Evolutionary conservation across 192 early-diverging fungal species (phyloP).

Genomic region (Cetraspora pellucida): DNA sequence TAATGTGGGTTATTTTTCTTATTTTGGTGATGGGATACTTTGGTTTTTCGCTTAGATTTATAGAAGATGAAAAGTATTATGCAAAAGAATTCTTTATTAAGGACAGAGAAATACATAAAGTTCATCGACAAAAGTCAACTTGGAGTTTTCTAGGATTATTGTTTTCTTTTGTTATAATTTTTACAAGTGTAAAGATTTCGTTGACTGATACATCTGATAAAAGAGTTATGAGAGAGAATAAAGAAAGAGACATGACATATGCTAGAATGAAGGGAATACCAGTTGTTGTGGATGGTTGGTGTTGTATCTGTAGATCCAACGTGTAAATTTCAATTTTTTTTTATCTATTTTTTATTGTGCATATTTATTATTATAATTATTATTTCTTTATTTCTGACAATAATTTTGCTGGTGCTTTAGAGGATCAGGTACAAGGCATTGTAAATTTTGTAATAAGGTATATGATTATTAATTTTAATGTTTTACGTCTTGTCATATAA

Average conservation of each 20-base stretch:
- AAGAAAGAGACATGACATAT: slow-evolving; percentile 24
- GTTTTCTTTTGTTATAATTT: not conserved
- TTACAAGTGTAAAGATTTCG: slow-evolving; percentile 5
- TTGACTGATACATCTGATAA: slow-evolving; percentile 28
- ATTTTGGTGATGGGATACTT: slow-evolving; percentile 2
- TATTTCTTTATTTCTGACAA: not conserved
- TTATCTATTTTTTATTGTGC: not conserved
- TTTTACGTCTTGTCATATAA: not conserved
- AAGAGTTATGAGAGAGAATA: not conserved
- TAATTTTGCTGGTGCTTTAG: not conserved
- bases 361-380: not conserved
- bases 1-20: slow-evolving; percentile 9
- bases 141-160: slow-evolving; percentile 17
- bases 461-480: not conserved
- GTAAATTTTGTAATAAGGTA: slow-evolving; percentile 36
- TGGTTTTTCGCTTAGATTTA: slow-evolving; percentile 2
- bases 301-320: slow-evolving; percentile 22
- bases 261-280: slow-evolving; percentile 1
- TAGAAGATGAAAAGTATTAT: not conserved
- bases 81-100: not conserved
- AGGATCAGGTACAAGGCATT: slow-evolving; percentile 20
- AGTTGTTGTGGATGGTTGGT: slow-evolving; percentile 30
- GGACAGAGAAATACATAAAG: not conserved
- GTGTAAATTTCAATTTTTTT: not conserved
- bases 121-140: not conserved